Percentiles rank a stretch among this genome's conserved stretches.
Evolutionary conservation across 768 basidiomycete species (phyloP).

Genomic region (Russula griseocarnosa): DNA sequence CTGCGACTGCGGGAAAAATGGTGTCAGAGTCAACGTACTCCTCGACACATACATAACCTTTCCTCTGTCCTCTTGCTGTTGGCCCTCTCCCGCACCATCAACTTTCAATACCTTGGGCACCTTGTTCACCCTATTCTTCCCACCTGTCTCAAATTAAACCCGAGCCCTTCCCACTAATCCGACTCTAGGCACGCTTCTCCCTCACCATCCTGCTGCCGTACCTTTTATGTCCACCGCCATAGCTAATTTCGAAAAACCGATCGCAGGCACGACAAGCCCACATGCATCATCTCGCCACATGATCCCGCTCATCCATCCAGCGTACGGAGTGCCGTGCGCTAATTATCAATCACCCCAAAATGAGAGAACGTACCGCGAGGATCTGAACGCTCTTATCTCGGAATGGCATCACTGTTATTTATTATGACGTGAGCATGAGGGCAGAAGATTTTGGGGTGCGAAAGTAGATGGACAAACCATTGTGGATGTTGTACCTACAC

Average conservation of each 20-base stretch:
- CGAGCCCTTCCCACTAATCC: conserved; percentile 1
- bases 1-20: too few species aligned
- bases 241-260: not conserved
- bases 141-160: not conserved
- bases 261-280: not conserved
- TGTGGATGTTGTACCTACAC: too few species aligned
- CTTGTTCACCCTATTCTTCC: not conserved
- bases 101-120: too few species aligned
- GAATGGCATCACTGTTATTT: conserved; percentile 13
- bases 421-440: too few species aligned
- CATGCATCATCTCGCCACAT: not conserved
- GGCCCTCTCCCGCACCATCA: too few species aligned
- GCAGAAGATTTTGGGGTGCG: too few species aligned
- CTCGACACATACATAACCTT: too few species aligned
- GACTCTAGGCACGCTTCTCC: not conserved
- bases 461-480: too few species aligned
- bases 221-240: not conserved
- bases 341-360: not conserved
- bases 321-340: not conserved
- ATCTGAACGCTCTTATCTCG: conserved; percentile 3
- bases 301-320: conserved; percentile 2
- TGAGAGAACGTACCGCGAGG: conserved; percentile 2
- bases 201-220: not conserved
- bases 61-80: too few species aligned
- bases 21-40: too few species aligned